Percentiles rank a stretch among this genome's conserved stretches.
These are phyloP conservation scores for Salvia miltiorrhiza DNA, from an alignment of 257 asterid species.

Conservation along the genomic window DNA sequence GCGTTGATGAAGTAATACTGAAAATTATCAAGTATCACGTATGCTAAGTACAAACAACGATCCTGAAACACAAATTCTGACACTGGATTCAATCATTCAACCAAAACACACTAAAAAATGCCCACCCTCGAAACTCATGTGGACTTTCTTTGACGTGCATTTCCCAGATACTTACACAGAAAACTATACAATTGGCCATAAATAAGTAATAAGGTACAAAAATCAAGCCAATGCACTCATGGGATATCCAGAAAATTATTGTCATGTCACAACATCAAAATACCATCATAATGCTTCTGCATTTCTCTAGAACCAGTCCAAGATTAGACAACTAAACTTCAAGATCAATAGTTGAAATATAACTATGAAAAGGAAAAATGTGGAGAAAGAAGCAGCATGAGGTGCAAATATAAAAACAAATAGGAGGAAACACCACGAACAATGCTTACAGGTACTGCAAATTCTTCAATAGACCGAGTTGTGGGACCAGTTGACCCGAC, in stretches of 20 bases:
- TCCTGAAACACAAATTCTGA: background rate
- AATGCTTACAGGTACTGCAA: conserved; percentile 87
- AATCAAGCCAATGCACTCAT: background rate
- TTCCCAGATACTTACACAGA: background rate
- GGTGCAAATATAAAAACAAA: background rate
- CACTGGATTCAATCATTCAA: background rate
- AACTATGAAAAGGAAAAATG: background rate
- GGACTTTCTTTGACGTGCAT: background rate
- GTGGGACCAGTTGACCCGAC: conserved; percentile 91
- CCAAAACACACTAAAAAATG: background rate
- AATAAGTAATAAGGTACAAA: background rate
- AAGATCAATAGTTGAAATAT: background rate
- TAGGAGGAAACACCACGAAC: background rate
- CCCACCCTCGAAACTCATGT: background rate
- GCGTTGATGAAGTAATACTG: background rate
- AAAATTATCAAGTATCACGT: background rate
- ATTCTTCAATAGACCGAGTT: conserved; percentile 90
- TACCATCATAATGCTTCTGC: background rate
- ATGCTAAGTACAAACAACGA: background rate
- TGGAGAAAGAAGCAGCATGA: no score
- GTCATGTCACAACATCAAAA: background rate
- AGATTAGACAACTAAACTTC: background rate
- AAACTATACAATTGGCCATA: background rate
- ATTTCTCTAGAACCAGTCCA: background rate
- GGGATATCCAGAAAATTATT: background rate